Percentiles rank a stretch among this genome's conserved stretches.
These are phyloP conservation scores for Ophiostoma himal-ulmi DNA, from an alignment of 2,329 filamentous ascomycete genomes.

Conservation along the genomic window DNA sequence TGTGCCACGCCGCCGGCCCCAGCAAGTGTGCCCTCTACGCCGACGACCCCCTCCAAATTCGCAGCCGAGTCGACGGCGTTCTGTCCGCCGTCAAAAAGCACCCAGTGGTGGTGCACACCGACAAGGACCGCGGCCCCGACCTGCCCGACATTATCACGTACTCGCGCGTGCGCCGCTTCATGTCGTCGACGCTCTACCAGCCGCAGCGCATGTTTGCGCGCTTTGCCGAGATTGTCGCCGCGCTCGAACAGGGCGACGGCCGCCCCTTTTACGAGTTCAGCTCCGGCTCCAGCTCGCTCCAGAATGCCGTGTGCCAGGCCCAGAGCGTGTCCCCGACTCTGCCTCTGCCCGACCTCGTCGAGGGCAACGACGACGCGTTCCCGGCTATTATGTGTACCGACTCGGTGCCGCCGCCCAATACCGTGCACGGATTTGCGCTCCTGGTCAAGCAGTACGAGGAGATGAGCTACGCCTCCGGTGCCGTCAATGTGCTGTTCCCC, in stretches of 20 bases:
- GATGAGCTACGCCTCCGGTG: slow-evolving; percentile 41
- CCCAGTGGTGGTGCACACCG: slow-evolving; percentile 40
- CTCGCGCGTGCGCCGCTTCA: slow-evolving; percentile 41
- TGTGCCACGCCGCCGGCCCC: slow-evolving; percentile 49
- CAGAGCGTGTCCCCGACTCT: slow-evolving; percentile 32
- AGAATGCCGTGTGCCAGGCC: slow-evolving; percentile 31
- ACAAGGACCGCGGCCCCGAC: slow-evolving; percentile 31
- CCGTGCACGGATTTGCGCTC: slow-evolving; percentile 33
- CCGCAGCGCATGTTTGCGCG: slow-evolving; percentile 39
- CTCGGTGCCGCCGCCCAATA: slow-evolving; percentile 31
- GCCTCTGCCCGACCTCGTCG: slow-evolving; percentile 31
- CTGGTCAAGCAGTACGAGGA: slow-evolving; percentile 34
- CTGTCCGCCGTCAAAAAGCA: slow-evolving; percentile 38
- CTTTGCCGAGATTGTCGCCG: slow-evolving; percentile 41
- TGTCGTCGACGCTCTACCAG: slow-evolving; percentile 41
- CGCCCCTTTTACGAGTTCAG: slow-evolving; percentile 38
- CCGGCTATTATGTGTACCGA: slow-evolving; percentile 45
- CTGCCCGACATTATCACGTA: slow-evolving; percentile 48
- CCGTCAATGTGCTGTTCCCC: slow-evolving; percentile 39
- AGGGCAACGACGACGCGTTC: slow-evolving; percentile 39
- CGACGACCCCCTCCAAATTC: slow-evolving; percentile 35
- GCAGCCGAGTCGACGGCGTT: slow-evolving; percentile 37
- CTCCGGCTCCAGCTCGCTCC: slow-evolving; percentile 20
- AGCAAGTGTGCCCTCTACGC: slow-evolving; percentile 42
- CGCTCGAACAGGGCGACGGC: slow-evolving; percentile 42